phyloP scores from a whole-genome alignment of 306 rosid genomes.

The Lathyrus sativus region DNA sequence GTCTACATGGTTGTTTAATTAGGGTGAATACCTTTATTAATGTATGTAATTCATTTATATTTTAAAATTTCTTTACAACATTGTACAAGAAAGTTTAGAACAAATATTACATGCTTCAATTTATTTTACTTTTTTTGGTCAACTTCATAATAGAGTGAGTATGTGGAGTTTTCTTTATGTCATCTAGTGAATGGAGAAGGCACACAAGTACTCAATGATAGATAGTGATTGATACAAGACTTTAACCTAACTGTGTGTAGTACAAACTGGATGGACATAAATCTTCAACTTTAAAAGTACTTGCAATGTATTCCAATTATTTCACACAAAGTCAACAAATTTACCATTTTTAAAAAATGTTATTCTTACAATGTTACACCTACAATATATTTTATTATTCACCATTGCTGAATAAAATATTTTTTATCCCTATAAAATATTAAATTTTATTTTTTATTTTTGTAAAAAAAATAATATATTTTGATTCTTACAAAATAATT shows the following conservation, averaged over 20 bases:
- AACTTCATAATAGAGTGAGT: constrained; percentile 14
- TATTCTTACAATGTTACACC: no score
- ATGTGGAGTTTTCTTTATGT: constrained; percentile 40
- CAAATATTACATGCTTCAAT: constrained; percentile 5
- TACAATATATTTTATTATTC: no score
- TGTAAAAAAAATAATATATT: no score
- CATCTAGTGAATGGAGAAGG: constrained; percentile 40
- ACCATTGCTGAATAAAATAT: no score
- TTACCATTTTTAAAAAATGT: background rate
- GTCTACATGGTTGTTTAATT: no score
- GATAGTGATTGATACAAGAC: constrained; percentile 43
- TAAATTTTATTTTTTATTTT: no score
- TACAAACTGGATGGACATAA: constrained; percentile 47
- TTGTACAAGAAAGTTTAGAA: constrained; percentile 11
- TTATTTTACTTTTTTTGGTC: constrained; percentile 26
- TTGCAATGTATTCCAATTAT: constrained; percentile 41
- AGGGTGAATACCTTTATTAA: no score
- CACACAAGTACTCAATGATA: constrained; percentile 31
- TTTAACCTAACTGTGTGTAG: constrained; percentile 37
- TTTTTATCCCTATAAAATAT: no score
- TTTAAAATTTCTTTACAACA: background rate
- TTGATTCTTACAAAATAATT: no score
- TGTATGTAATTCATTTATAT: no score
- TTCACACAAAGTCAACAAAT: constrained; percentile 33
- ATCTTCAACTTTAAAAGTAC: constrained; percentile 37